Evolutionary conservation across 129 eudicot species (phyloP).

Genomic region (Solidago caesia): DNA sequence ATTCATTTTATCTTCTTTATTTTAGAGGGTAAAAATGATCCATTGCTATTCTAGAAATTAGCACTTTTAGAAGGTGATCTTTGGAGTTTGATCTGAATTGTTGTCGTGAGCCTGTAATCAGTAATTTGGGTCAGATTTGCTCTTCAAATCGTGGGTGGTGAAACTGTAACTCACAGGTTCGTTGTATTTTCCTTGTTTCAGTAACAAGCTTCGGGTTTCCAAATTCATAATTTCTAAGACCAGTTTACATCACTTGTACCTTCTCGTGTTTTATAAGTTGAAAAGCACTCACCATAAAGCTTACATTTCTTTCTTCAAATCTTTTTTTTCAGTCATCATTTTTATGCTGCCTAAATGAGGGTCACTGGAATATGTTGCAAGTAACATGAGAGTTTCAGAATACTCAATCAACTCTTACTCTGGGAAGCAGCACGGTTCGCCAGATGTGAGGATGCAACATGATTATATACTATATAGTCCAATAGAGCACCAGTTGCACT

Average conservation of each 20-base stretch:
- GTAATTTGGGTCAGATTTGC: not conserved
- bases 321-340: not conserved
- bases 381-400: constrained; percentile 6
- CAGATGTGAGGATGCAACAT: constrained; percentile 81
- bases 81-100: not conserved
- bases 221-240: too few species aligned
- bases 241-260: not conserved
- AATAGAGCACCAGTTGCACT: constrained; percentile 95
- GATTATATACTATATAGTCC: constrained; percentile 77
- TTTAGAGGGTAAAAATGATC: not conserved
- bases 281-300: not conserved
- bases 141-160: not conserved
- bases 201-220: not conserved
- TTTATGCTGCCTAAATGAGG: not conserved
- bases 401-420: constrained; percentile 44
- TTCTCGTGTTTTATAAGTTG: not conserved
- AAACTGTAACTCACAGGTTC: not conserved
- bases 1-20: not conserved
- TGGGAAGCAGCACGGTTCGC: constrained; percentile 92
- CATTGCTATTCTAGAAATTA: not conserved
- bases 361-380: not conserved
- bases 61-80: not conserved
- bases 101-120: not conserved
- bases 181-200: too few species aligned
- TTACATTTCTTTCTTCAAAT: not conserved